phyloP scores from a whole-genome alignment of 805 yeast species.

The Barnettozyma californica region DNA sequence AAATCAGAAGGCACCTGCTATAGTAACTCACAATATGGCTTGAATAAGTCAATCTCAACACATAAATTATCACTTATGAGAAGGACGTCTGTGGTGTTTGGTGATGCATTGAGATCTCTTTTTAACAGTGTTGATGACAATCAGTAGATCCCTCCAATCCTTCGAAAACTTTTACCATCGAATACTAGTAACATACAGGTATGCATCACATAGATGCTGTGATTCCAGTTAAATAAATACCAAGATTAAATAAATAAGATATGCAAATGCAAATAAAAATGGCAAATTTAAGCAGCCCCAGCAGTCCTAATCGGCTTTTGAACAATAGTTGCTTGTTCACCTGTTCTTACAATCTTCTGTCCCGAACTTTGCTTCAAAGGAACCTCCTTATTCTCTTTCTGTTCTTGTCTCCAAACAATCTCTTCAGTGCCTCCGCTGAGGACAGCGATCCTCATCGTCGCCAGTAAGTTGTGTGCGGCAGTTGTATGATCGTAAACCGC shows the following conservation, averaged over 20 bases:
- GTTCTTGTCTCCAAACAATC: constrained; percentile 76
- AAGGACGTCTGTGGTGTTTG: constrained; percentile 19
- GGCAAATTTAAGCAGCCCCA: constrained; percentile 44
- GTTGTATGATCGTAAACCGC: constrained; percentile 92
- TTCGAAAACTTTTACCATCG: too few relatives aligned
- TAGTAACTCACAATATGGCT: not conserved
- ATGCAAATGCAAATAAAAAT: not conserved
- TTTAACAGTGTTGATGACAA: constrained; percentile 6
- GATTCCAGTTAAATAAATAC: not conserved
- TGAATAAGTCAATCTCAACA: not conserved
- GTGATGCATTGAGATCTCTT: constrained; percentile 19
- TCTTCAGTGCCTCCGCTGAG: constrained; percentile 76
- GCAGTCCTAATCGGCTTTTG: constrained; percentile 46
- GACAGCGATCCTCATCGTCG: constrained; percentile 92
- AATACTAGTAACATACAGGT: too few relatives aligned
- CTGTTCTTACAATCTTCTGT: constrained; percentile 51
- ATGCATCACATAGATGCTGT: not conserved
- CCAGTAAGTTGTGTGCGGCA: constrained; percentile 85
- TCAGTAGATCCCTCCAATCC: not conserved
- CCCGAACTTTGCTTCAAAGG: constrained; percentile 53
- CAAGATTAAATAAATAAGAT: not conserved
- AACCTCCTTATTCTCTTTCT: constrained; percentile 58
- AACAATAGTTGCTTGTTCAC: constrained; percentile 50
- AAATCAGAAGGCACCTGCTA: not conserved
- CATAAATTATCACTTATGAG: constrained; percentile 17